Conservation (phyloP, 352 stramenopile species). For the Globisporangium parvum region DNA sequence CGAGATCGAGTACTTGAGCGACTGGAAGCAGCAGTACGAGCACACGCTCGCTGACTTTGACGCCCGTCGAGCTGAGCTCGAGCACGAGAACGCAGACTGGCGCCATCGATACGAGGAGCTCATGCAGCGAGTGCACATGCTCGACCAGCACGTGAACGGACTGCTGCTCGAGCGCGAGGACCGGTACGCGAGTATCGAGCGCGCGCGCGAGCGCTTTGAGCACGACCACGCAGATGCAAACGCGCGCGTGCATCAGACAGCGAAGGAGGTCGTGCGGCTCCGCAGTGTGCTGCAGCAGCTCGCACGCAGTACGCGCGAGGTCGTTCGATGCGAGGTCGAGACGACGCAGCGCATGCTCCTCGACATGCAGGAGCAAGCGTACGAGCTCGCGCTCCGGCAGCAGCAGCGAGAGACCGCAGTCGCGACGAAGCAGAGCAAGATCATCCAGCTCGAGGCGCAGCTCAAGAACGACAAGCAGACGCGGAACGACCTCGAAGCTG, state of each 20-base stretch:
- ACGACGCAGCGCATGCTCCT: constrained; percentile 25
- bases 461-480: constrained; percentile 46
- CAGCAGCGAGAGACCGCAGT: constrained; percentile 38
- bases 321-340: constrained; percentile 21
- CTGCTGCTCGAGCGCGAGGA: constrained; percentile 22
- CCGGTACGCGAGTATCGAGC: constrained; percentile 6
- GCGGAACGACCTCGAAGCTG: constrained; percentile 34
- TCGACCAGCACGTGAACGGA: constrained; percentile 15
- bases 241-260: constrained; percentile 14
- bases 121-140: constrained; percentile 3
- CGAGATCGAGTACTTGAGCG: constrained; percentile 8
- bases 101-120: constrained; percentile 4
- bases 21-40: constrained; percentile 20
- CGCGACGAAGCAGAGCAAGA: constrained; percentile 39
- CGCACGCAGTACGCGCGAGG: constrained; percentile 8
- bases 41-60: constrained; percentile 10
- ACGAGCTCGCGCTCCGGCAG: constrained; percentile 39
- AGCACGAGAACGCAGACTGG: constrained; percentile 9
- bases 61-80: not conserved
- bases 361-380: constrained; percentile 29
- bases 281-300: constrained; percentile 13
- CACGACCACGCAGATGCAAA: constrained; percentile 17
- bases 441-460: constrained; percentile 49
- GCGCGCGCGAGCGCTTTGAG: constrained; percentile 10
- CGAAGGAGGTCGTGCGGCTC: constrained; percentile 12